Percentiles rank a stretch among this genome's conserved stretches.
These are phyloP conservation scores for Scedosporium dehoogii DNA, from an alignment of 2,329 filamentous ascomycete genomes.

Conservation along the genomic window DNA sequence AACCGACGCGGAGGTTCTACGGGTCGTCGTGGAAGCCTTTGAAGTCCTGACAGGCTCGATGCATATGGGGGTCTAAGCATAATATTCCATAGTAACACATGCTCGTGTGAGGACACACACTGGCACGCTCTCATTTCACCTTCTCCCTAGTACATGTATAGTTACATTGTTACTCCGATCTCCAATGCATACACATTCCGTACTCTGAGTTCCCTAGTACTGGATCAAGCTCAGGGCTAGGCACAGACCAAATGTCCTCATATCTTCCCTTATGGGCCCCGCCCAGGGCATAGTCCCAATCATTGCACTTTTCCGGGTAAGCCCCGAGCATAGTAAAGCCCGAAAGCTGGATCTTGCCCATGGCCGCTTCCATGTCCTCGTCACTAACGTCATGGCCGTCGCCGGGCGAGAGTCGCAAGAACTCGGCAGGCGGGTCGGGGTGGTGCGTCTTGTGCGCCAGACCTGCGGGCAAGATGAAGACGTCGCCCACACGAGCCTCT, in stretches of 20 bases:
- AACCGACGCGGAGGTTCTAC: too few relatives aligned
- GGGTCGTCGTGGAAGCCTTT: too few relatives aligned
- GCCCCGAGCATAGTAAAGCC: conserved; percentile 13
- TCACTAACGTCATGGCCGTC: conserved; percentile 24
- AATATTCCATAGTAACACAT: too few relatives aligned
- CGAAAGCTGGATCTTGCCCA: conserved; percentile 23
- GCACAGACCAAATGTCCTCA: conserved; percentile 4
- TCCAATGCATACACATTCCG: conserved; percentile 1
- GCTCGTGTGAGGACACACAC: too few relatives aligned
- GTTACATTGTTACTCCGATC: background rate
- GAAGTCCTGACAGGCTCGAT: too few relatives aligned
- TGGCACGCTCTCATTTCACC: too few relatives aligned
- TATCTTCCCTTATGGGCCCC: conserved; percentile 3
- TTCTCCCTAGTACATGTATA: background rate
- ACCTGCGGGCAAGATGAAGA: conserved; percentile 48
- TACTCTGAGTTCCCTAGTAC: background rate
- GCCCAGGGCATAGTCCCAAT: conserved; percentile 7
- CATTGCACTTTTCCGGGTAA: background rate
- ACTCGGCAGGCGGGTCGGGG: conserved; percentile 22
- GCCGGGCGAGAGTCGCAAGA: conserved; percentile 31
- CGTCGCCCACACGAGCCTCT: conserved; percentile 39
- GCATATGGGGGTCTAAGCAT: too few relatives aligned
- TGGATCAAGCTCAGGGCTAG: conserved; percentile 3
- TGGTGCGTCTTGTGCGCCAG: conserved; percentile 44
- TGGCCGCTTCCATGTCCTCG: conserved; percentile 21